Evolutionary conservation across 106 monocot genomes (phyloP).

Genomic region (Narthecium ossifragum): DNA sequence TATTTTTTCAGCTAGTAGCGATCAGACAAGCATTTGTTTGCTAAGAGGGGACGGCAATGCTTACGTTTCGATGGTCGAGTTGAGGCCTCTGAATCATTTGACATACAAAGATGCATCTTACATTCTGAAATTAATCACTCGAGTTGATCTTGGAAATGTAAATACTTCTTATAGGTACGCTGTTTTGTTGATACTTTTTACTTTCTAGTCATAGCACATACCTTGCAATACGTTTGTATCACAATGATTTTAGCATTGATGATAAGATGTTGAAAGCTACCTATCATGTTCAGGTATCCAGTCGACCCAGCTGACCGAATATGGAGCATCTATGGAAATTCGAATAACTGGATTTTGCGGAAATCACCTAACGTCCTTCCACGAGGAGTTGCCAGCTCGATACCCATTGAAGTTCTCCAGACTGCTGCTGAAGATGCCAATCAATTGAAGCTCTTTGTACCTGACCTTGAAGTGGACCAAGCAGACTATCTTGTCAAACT

Average conservation of each 20-base stretch:
- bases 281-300: constrained; percentile 20
- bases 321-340: constrained; percentile 12
- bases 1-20: constrained; percentile 14
- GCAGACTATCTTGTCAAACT: constrained; percentile 22
- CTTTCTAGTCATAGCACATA: background rate
- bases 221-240: background rate
- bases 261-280: background rate
- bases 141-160: constrained; percentile 32
- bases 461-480: constrained; percentile 6
- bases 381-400: constrained; percentile 10
- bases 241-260: background rate
- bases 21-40: constrained; percentile 21
- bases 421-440: constrained; percentile 13
- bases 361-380: constrained; percentile 9
- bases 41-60: constrained; percentile 18
- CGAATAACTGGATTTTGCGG: background rate
- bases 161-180: constrained; percentile 15
- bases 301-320: constrained; percentile 26
- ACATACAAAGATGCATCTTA: constrained; percentile 14
- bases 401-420: constrained; percentile 29
- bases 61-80: constrained; percentile 30
- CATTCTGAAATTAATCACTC: constrained; percentile 18
- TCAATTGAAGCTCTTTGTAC: constrained; percentile 13
- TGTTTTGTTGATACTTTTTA: background rate
- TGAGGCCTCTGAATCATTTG: constrained; percentile 23